A percentile compares a stretch with the other conserved stretches of the same genome.
phyloP scores from a whole-genome alignment of 2,329 filamentous ascomycete species.

The Colletotrichum sp. region DNA sequence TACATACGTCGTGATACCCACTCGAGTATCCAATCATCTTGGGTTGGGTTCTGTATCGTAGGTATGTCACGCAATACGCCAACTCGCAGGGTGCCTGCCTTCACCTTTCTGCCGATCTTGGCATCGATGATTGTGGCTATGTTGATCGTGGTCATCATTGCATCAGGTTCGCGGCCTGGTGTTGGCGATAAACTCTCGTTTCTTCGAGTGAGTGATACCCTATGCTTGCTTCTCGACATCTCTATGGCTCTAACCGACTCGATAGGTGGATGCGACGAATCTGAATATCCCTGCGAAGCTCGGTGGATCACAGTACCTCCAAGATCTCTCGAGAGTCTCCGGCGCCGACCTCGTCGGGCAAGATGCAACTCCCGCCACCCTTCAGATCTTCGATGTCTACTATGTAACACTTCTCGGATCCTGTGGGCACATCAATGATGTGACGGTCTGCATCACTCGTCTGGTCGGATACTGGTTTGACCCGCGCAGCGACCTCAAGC shows the following conservation, averaged over 20 bases:
- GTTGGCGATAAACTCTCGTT: conserved; percentile 30
- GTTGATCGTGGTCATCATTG: conserved; percentile 29
- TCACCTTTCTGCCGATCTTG: conserved; percentile 22
- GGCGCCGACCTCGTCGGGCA: conserved; percentile 35
- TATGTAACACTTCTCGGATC: conserved; percentile 35
- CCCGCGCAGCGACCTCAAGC: conserved; percentile 32
- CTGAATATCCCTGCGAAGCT: conserved; percentile 34
- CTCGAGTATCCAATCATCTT: background rate
- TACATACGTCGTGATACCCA: background rate
- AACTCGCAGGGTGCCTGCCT: background rate
- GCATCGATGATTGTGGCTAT: conserved; percentile 27
- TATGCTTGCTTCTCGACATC: background rate
- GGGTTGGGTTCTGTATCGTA: background rate
- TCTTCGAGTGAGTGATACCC: conserved; percentile 30
- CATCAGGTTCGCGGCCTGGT: conserved; percentile 29
- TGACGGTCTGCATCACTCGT: conserved; percentile 29
- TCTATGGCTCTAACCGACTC: background rate
- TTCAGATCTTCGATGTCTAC: conserved; percentile 32
- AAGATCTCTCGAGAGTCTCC: conserved; percentile 33
- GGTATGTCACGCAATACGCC: conserved; percentile 12
- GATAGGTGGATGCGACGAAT: conserved; percentile 32
- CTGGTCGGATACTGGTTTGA: conserved; percentile 33
- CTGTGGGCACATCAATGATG: conserved; percentile 28
- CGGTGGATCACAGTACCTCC: conserved; percentile 30
- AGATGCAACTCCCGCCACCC: conserved; percentile 25